Conservation (phyloP, 352 stramenopile genomes). For the Pythium biforme region DNA sequence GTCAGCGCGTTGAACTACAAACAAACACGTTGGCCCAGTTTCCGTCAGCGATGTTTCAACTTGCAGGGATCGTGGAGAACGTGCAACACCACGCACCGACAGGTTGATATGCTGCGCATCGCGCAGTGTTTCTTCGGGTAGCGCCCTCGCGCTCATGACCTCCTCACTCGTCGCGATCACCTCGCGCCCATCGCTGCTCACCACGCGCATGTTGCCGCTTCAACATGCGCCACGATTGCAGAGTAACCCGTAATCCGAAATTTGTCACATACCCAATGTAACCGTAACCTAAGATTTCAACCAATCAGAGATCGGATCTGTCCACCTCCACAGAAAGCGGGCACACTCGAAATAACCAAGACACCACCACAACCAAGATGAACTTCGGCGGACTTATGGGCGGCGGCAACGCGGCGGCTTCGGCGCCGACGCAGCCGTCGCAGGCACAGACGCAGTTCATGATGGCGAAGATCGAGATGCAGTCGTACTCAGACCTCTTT, state of each 20-base stretch:
- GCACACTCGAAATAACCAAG: not conserved
- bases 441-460: conserved; percentile 54
- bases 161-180: conserved; percentile 59
- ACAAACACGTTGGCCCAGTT: not conserved
- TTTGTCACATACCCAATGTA: not conserved
- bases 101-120: conserved; percentile 58
- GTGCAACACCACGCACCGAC: conserved; percentile 32
- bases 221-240: conserved; percentile 7
- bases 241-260: not conserved
- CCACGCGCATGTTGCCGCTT: conserved; percentile 42
- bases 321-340: conserved; percentile 24
- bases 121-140: conserved; percentile 19
- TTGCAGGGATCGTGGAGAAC: not conserved
- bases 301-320: conserved; percentile 24
- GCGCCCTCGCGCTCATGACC: conserved; percentile 32
- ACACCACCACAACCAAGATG: conserved; percentile 35
- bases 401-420: conserved; percentile 38
- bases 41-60: not conserved
- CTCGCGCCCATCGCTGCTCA: conserved; percentile 34
- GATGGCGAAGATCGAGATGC: conserved; percentile 91
- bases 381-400: conserved; percentile 81
- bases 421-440: conserved; percentile 61
- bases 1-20: conserved; percentile 62
- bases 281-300: conserved; percentile 16
- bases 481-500: conserved; percentile 90